Evolutionary conservation across 129 eudicot species (phyloP), one percentile per base, ranked within the genome.

Genomic region (Apium graveolens): DNA sequence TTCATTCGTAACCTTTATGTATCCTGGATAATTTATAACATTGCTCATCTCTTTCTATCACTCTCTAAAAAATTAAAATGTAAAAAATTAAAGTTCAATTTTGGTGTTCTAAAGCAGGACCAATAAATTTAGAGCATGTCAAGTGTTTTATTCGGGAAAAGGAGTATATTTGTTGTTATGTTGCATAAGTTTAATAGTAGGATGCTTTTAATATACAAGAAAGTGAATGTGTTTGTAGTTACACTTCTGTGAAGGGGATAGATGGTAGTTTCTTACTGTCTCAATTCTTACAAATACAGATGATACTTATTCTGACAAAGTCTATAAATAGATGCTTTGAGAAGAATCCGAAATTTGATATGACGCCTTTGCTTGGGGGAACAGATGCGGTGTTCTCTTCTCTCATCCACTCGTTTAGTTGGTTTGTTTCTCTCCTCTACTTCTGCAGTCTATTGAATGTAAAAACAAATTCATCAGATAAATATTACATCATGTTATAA

Each of bases 301-400:
- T 95, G 96, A 86, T 95, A 82, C 92, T 95, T 87, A 95, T 95
- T 80, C 96, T 95, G 51, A 95, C 99, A 57, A 95, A 91, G 82
- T 95, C 99, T 72, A 88, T 95, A 29, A 90, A 92, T 86, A 88
- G 91, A 86, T 95, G 99, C 73, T 95, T 95, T 74, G 97, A 92
- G 92, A 95, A 89, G 91, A 95, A 95, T 74, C 81, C 99, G 8
- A 95, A 92, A 85, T 95, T 95, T 82, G 99, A 95, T 83, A 95
- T 95, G 99, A 92, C 97, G 21, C 96, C 97, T 87, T 82, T 95
- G 91, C 99, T 95, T 74, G 97, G 99, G 66, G 99, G 99, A 80
- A 95, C 99, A 57, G 99, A 95, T 75, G 88, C 78, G 11, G 93
- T 95, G 38, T 95, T 95, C 84, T 95, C 97, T 17, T 95, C 97